These are phyloP conservation scores for Acanthamoeba culbertsoni DNA, from an alignment of 208 protist species.

Conservation along the genomic window DNA sequence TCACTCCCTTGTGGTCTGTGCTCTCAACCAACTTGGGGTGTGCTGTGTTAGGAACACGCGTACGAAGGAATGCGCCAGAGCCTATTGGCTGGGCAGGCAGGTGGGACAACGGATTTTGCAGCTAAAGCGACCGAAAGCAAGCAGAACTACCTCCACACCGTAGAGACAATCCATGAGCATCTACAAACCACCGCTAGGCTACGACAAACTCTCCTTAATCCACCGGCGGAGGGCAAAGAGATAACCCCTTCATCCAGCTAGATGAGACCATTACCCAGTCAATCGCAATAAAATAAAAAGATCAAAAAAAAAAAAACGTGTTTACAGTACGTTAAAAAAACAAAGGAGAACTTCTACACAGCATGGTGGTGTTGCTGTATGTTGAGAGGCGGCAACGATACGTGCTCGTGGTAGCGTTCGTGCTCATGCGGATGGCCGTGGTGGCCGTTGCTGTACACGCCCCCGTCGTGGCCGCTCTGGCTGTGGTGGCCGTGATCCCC, in stretches of 20 bases:
- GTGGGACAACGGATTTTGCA: not conserved
- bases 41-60: not conserved
- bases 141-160: not conserved
- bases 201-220: not conserved
- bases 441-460: constrained; percentile 33
- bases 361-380: not conserved
- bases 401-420: constrained; percentile 16
- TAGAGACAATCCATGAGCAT: not conserved
- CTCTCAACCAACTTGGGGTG: not conserved
- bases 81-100: not conserved
- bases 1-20: not conserved
- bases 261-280: no score
- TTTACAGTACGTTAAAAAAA: no score
- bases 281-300: no score
- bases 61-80: not conserved
- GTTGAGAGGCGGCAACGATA: not conserved
- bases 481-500: constrained; percentile 1
- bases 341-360: not conserved
- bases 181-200: not conserved
- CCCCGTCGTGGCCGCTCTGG: constrained; percentile 1
- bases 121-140: not conserved
- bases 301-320: no score
- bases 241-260: no score
- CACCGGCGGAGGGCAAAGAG: no score
- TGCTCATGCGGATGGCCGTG: constrained; percentile 37